These are phyloP conservation scores for Grammothele lineata DNA, from an alignment of 768 basidiomycete species.

Conservation along the genomic window DNA sequence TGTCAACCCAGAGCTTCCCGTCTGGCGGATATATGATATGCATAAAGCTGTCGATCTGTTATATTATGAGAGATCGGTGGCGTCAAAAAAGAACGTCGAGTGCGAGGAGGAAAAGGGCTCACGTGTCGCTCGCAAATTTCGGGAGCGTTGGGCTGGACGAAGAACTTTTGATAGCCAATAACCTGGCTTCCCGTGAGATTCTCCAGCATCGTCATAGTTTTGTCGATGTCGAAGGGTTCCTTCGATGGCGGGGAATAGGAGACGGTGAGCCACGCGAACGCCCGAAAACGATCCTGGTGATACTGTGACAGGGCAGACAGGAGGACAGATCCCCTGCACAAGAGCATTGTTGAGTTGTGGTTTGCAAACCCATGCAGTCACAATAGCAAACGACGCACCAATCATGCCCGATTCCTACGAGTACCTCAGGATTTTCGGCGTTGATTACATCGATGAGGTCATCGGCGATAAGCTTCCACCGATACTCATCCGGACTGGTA, in stretches of 20 bases:
- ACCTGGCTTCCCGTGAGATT: slow-evolving; percentile 31
- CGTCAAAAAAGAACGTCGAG: too few relatives aligned
- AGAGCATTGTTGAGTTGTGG: too few relatives aligned
- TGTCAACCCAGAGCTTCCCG: slow-evolving; percentile 30
- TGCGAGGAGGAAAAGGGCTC: too few relatives aligned
- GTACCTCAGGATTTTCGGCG: slow-evolving; percentile 23
- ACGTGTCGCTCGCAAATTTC: too few relatives aligned
- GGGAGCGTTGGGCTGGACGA: neutral
- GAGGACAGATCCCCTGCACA: neutral
- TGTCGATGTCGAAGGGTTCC: slow-evolving; percentile 22
- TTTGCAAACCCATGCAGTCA: too few relatives aligned
- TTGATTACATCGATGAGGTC: slow-evolving; percentile 35
- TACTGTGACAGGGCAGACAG: slow-evolving; percentile 5
- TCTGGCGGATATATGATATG: slow-evolving; percentile 29
- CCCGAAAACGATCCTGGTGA: slow-evolving; percentile 37
- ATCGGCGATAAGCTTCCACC: slow-evolving; percentile 17
- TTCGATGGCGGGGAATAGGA: slow-evolving; percentile 28
- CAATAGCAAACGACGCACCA: slow-evolving; percentile 20
- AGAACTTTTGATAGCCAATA: slow-evolving; percentile 38
- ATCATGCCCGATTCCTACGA: slow-evolving; percentile 31
- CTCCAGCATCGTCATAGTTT: slow-evolving; percentile 20
- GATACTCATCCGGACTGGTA: slow-evolving; percentile 24
- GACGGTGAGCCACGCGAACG: slow-evolving; percentile 33
- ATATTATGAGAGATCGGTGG: too few relatives aligned
- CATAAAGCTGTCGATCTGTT: slow-evolving; percentile 38